phyloP scores from a whole-genome alignment of 192 early-diverging fungal species.

The Backusella macrospora region DNA sequence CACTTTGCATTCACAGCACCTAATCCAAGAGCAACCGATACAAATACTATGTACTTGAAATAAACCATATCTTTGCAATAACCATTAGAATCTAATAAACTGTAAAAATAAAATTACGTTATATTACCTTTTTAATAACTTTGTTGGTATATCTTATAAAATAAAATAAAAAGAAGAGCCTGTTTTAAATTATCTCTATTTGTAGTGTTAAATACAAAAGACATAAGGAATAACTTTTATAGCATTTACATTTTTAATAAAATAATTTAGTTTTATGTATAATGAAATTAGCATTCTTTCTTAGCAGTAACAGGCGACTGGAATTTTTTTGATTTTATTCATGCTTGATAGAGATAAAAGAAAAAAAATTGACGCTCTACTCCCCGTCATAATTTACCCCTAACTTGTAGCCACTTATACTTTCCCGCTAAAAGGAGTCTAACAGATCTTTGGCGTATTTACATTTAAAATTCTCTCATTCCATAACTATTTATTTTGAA shows the following conservation, averaged over 20 bases:
- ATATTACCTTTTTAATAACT: background rate
- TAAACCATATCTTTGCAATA: background rate
- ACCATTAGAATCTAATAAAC: background rate
- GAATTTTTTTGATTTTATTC: background rate
- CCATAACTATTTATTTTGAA: background rate
- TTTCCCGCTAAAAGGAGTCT: background rate
- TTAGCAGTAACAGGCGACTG: background rate
- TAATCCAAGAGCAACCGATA: background rate
- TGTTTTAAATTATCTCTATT: background rate
- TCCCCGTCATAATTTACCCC: background rate
- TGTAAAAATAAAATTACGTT: background rate
- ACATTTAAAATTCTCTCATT: background rate
- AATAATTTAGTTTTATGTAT: background rate
- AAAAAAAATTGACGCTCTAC: background rate
- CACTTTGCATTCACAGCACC: background rate
- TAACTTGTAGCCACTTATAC: background rate
- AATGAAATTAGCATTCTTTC: conserved; percentile 4
- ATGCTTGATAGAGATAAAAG: background rate
- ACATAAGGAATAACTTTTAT: background rate
- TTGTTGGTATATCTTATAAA: background rate
- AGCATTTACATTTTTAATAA: background rate
- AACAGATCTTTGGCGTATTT: background rate
- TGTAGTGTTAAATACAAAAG: background rate
- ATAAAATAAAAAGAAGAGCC: background rate
- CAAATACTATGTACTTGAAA: background rate